phyloP scores from a whole-genome alignment of 192 early-diverging fungal species.

The Pilaira anomala region DNA sequence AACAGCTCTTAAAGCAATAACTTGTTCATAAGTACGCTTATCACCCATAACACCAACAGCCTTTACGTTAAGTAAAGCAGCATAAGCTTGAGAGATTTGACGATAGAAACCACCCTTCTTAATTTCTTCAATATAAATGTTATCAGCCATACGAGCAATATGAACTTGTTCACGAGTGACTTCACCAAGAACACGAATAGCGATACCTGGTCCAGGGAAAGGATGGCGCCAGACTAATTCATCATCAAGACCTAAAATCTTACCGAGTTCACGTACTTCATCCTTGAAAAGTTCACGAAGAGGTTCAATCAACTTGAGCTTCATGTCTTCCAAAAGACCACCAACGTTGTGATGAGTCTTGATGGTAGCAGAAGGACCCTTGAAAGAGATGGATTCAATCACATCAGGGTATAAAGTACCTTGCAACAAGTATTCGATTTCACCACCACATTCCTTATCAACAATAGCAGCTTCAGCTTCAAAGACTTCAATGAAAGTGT shows the following conservation, averaged over 20 bases:
- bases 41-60: conserved; percentile 99
- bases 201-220: conserved; percentile 99
- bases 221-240: conserved; percentile 98
- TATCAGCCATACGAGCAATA: conserved; percentile 92
- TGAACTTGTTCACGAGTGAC: conserved; percentile 91
- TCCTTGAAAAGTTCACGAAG: conserved; percentile 99
- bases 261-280: conserved; percentile 96
- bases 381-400: conserved; percentile 98
- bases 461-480: conserved; percentile 89
- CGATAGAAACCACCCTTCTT: conserved; percentile 96
- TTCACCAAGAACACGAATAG: conserved; percentile 96
- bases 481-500: conserved; percentile 98
- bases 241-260: conserved; percentile 83
- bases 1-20: conserved; percentile 94
- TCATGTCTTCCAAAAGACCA: conserved; percentile 95
- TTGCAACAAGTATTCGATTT: conserved; percentile 94
- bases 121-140: conserved; percentile 99
- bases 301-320: conserved; percentile 96
- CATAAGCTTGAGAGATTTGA: conserved; percentile 97
- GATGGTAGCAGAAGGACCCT: conserved; percentile 97
- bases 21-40: conserved; percentile 98
- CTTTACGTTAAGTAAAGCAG: conserved; percentile 89
- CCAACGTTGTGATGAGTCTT: conserved; percentile 99
- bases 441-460: conserved; percentile 76
- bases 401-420: conserved; percentile 99